phyloP scores from a whole-genome alignment of 1,284 basidiomycete species.

The Agaricales sp. region DNA sequence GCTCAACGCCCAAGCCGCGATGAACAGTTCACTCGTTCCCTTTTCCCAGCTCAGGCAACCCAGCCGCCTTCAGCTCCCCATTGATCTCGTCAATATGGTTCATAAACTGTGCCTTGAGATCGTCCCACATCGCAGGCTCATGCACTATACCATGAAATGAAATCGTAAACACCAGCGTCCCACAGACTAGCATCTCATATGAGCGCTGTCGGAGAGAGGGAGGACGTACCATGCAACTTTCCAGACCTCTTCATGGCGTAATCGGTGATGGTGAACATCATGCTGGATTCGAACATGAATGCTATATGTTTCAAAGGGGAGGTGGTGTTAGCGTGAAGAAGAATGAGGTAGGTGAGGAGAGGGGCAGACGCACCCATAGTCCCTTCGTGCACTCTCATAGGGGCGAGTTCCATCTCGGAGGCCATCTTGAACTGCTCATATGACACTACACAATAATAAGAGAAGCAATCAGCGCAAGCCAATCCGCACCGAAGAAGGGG shows the following conservation, averaged over 20 bases:
- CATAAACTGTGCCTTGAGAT: conserved; percentile 45
- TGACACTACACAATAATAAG: conserved; percentile 25
- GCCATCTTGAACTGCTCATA: conserved; percentile 48
- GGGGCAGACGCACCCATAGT: conserved; percentile 33
- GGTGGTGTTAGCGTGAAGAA: too few species aligned
- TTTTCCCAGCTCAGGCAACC: conserved; percentile 22
- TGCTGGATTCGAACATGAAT: conserved; percentile 58
- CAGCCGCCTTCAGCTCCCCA: conserved; percentile 35
- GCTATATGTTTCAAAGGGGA: too few species aligned
- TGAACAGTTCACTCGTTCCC: too few species aligned
- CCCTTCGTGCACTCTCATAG: conserved; percentile 40
- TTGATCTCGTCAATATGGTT: conserved; percentile 48
- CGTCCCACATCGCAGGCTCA: conserved; percentile 54
- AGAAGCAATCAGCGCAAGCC: too few species aligned
- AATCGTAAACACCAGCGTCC: not conserved
- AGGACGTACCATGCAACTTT: conserved; percentile 38
- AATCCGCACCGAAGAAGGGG: not conserved
- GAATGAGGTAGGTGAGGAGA: not conserved
- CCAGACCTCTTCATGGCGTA: conserved; percentile 49
- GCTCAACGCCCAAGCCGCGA: too few species aligned
- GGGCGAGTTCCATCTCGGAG: conserved; percentile 36
- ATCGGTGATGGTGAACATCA: conserved; percentile 53
- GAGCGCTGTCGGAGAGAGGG: not conserved
- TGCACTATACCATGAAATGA: conserved; percentile 25
- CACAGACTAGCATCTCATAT: not conserved